phyloP scores from a whole-genome alignment of 176 grass and related monocot species.

The Puccinellia tenuiflora region DNA sequence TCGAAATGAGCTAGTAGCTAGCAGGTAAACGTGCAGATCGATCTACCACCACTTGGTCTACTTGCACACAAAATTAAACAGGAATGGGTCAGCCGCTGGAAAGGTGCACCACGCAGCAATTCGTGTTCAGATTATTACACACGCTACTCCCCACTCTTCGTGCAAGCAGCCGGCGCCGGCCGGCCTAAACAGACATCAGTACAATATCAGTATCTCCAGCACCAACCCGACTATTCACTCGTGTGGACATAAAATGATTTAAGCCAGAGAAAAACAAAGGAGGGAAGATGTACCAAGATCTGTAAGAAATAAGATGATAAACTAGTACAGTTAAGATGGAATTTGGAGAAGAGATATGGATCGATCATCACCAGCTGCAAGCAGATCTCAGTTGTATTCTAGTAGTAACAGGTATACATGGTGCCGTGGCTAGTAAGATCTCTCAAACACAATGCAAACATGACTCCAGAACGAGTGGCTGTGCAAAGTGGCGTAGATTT shows the following conservation, averaged over 20 bases:
- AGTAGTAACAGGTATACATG: background rate
- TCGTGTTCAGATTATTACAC: constrained; percentile 25
- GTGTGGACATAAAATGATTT: background rate
- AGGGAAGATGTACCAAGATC: background rate
- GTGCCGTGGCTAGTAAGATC: background rate
- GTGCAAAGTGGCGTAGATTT: background rate
- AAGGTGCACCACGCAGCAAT: background rate
- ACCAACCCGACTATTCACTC: background rate
- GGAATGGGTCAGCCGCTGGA: background rate
- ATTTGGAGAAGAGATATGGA: background rate
- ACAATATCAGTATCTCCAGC: background rate
- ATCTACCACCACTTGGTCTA: background rate
- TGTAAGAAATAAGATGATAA: background rate
- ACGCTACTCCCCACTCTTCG: background rate
- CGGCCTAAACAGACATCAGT: background rate
- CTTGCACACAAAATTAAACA: background rate
- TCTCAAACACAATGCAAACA: background rate
- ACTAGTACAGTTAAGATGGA: background rate
- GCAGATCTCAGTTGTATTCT: background rate
- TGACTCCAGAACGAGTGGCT: background rate
- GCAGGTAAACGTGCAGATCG: constrained; percentile 26
- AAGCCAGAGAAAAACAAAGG: background rate
- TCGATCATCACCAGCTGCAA: background rate
- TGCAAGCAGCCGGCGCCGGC: background rate
- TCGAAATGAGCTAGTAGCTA: no score